Evolutionary conservation across 176 grass and related monocot species (phyloP), one percentile per base, ranked within the genome.

Genomic region (Carex parvula): DNA sequence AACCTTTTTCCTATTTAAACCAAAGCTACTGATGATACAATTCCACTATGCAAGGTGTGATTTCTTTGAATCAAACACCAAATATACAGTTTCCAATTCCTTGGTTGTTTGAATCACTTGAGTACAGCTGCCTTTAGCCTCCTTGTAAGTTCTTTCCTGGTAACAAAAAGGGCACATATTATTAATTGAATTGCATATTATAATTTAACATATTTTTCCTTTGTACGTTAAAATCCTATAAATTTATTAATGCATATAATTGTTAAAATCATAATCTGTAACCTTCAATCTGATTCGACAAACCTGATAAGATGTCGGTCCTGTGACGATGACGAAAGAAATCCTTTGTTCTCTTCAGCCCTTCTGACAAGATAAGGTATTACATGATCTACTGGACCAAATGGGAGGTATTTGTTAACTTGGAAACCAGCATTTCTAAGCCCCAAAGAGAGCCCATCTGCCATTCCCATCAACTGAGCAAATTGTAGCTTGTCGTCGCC

Each of bases 391-490:
- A 99, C 97, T 1, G 93, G 97, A 20, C 97, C 97, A 85, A 94
- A 99, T 1, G 97, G 93, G 70, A 99, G 84, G 81, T 99, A 99
- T 72, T 99, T 96, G 86, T 90, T 92, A 6, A 99, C 97, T 61
- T 92, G 88, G 76, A 96, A 99, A 3, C 93, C 93, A 10, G 93
- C 93, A 84, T 96, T 96, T 48, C 85, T 92, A 21, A 99, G 97
- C 11, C 87, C 61, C 8, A 94, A 74, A 35, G 97, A 96, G 0
- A 96, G 90, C 61, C 93, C 93, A 67, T 99, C 91, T 18, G 97
- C 97, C 97, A 99, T 99, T 65, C 97, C 97, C 93, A 94, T 96
- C 57, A 99, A 84, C 87, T 99, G 97, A 17, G 93, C 93, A 86
- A 99, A 99, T 84, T 96, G 91, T 80, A 99, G 86, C 37, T 87